These are phyloP conservation scores for Paramecium tetraurelia DNA, from an alignment of 73 alveolate genomes.

Conservation along the genomic window DNA sequence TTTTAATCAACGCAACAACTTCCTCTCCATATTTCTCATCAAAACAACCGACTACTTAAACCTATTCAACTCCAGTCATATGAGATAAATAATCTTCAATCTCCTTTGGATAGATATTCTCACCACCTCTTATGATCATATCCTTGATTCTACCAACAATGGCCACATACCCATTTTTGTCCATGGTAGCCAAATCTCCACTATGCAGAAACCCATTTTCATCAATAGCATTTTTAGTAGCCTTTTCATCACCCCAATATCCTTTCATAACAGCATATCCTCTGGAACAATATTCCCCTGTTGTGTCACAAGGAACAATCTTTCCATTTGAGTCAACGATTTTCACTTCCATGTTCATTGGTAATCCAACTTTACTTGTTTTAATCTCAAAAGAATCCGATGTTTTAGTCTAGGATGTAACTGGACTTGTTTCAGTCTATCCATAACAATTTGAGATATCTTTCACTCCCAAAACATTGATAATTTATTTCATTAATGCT, in stretches of 20 bases:
- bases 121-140: constrained; percentile 92
- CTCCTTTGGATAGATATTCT: constrained; percentile 84
- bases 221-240: constrained; percentile 70
- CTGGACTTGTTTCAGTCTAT: constrained; percentile 52
- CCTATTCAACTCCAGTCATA: constrained; percentile 70
- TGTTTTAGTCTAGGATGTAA: constrained; percentile 28
- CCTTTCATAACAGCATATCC: constrained; percentile 78
- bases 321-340: constrained; percentile 52
- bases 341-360: constrained; percentile 67
- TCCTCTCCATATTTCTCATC: constrained; percentile 85
- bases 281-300: constrained; percentile 74
- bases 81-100: constrained; percentile 72
- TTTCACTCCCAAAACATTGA: neutral
- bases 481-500: constrained; percentile 34
- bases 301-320: constrained; percentile 61
- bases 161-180: constrained; percentile 76
- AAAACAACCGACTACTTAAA: constrained; percentile 78
- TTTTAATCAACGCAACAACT: constrained; percentile 78
- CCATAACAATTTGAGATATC: constrained; percentile 57
- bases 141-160: constrained; percentile 86
- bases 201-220: constrained; percentile 71
- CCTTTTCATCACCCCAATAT: constrained; percentile 82
- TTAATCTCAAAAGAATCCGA: constrained; percentile 39
- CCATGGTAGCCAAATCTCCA: constrained; percentile 80
- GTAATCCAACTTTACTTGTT: constrained; percentile 68